A percentile compares a stretch with the other conserved stretches of the same genome.
Evolutionary conservation across 495 filamentous ascomycete species (phyloP).

Genomic region (Talaromyces adpressus): DNA sequence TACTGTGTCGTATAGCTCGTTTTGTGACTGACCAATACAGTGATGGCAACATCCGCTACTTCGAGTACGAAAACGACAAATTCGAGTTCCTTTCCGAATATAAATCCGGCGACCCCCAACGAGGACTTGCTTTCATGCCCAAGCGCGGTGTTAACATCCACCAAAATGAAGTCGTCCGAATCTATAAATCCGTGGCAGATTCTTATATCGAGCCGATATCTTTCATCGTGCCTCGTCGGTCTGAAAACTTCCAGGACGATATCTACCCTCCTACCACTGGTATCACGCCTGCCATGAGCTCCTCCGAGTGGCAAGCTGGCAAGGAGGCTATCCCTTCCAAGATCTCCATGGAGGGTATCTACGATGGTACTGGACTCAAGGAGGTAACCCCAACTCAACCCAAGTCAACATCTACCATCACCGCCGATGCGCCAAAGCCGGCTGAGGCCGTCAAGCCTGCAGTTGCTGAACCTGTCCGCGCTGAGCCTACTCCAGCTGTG

Average conservation of each 20-base stretch:
- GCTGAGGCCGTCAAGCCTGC: constrained; percentile 39
- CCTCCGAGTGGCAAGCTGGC: constrained; percentile 78
- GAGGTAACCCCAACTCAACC: constrained; percentile 63
- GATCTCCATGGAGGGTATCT: constrained; percentile 87
- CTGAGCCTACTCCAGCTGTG: constrained; percentile 31
- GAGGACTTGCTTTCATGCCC: constrained; percentile 90
- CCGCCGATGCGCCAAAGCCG: constrained; percentile 38
- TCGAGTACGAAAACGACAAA: constrained; percentile 94
- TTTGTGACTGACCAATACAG: constrained; percentile 35
- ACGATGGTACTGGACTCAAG: constrained; percentile 70
- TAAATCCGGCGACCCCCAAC: constrained; percentile 89
- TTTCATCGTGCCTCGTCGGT: constrained; percentile 89
- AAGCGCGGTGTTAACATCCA: constrained; percentile 93
- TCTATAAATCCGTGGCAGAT: constrained; percentile 95
- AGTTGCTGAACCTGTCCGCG: constrained; percentile 25
- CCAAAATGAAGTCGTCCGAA: constrained; percentile 93
- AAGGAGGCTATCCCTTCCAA: constrained; percentile 79
- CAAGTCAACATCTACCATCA: constrained; percentile 46
- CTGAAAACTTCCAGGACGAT: constrained; percentile 96
- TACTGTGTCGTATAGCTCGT: not conserved
- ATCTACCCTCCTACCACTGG: constrained; percentile 86
- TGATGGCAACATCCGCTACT: constrained; percentile 98
- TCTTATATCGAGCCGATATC: constrained; percentile 92
- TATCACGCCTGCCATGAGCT: constrained; percentile 67
- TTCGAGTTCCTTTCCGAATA: constrained; percentile 95